Percentiles rank a stretch among this genome's conserved stretches.
Conservation (phyloP, 805 yeast species). For the Danielia reshetovae region DNA sequence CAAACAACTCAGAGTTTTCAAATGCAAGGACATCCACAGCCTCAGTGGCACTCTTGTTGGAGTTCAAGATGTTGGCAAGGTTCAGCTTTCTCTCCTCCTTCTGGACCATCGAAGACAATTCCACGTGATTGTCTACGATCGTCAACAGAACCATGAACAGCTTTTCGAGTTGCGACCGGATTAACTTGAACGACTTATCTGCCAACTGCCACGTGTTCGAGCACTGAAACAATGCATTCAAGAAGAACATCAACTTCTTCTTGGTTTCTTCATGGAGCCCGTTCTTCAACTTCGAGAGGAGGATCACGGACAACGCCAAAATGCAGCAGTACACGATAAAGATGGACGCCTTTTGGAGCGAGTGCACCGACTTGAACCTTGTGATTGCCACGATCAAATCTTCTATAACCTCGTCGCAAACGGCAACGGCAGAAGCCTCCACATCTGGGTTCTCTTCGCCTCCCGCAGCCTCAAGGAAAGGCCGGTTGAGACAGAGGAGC, state of each 20-base stretch:
- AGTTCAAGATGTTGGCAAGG: background rate
- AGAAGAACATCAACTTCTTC: background rate
- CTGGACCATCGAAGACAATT: background rate
- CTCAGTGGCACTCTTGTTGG: background rate
- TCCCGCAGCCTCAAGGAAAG: slow-evolving; percentile 2
- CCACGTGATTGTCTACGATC: background rate
- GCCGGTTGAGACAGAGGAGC: slow-evolving; percentile 3
- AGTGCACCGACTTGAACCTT: slow-evolving; percentile 1
- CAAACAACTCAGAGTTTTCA: slow-evolving; percentile 2
- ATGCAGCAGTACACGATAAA: slow-evolving; percentile 3
- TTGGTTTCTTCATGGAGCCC: background rate
- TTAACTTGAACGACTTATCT: slow-evolving; percentile 1
- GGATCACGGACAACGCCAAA: slow-evolving; percentile 1
- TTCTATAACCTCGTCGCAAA: slow-evolving; percentile 2
- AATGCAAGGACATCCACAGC: background rate
- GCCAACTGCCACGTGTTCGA: slow-evolving; percentile 3
- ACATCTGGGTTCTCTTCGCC: background rate
- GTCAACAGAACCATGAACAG: background rate
- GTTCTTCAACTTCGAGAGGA: slow-evolving; percentile 1
- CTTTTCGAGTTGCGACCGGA: slow-evolving; percentile 1
- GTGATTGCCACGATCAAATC: slow-evolving; percentile 1
- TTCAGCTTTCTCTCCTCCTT: background rate
- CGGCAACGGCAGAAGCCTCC: background rate
- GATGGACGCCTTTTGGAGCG: background rate
- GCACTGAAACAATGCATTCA: slow-evolving; percentile 1